A percentile compares a stretch with the other conserved stretches of the same genome.
phyloP scores from a whole-genome alignment of 1,284 basidiomycete species.

The Leccinum subfulvum region DNA sequence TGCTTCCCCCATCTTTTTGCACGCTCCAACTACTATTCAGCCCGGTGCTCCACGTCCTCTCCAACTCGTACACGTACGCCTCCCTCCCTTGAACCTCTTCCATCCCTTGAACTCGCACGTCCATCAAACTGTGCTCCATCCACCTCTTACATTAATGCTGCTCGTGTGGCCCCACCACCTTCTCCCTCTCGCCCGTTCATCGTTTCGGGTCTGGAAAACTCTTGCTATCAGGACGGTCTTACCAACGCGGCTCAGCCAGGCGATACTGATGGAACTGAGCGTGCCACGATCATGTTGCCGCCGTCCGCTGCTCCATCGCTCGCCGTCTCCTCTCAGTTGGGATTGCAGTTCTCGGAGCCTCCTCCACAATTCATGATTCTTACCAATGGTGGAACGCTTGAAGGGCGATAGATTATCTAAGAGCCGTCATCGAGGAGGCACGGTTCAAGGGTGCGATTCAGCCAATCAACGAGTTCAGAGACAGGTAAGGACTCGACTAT shows the following conservation, averaged over 20 bases:
- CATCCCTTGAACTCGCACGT: slow-evolving; percentile 20
- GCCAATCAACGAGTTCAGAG: slow-evolving; percentile 69
- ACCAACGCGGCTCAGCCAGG: slow-evolving; percentile 67
- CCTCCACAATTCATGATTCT: slow-evolving; percentile 82
- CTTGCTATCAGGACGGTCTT: slow-evolving; percentile 64
- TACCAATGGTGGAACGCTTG: slow-evolving; percentile 78
- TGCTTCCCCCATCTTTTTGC: too few species aligned
- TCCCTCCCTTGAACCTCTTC: too few species aligned
- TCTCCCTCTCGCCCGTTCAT: slow-evolving; percentile 52
- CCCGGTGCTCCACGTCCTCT: too few species aligned
- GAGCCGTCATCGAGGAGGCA: slow-evolving; percentile 70
- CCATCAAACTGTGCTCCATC: too few species aligned
- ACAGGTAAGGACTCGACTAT: slow-evolving; percentile 47
- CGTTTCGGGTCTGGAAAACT: slow-evolving; percentile 52
- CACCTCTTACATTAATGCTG: too few species aligned
- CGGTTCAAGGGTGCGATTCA: slow-evolving; percentile 66
- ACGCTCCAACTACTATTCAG: too few species aligned
- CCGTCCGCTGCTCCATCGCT: slow-evolving; percentile 45
- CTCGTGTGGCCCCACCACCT: slow-evolving; percentile 4
- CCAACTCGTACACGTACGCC: too few species aligned
- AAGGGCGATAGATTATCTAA: slow-evolving; percentile 80
- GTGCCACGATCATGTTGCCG: slow-evolving; percentile 41
- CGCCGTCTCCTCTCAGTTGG: slow-evolving; percentile 72
- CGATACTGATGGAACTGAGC: slow-evolving; percentile 66
- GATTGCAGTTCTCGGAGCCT: slow-evolving; percentile 71